Conservation (phyloP, 257 asterid species). For the Mitragyna speciosa region DNA sequence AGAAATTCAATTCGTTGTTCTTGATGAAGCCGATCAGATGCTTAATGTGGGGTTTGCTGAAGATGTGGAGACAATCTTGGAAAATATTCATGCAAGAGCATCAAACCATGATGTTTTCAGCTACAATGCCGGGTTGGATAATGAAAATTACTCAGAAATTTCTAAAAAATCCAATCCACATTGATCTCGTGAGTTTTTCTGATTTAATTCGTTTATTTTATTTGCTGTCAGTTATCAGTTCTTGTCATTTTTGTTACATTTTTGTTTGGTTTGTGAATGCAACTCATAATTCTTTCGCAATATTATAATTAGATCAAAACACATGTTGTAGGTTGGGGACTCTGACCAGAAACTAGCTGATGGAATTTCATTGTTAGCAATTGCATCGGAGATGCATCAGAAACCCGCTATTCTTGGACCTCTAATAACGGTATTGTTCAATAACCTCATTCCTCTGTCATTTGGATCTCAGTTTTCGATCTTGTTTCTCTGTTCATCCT, state of each 20-base stretch:
- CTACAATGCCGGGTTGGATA: slow-evolving; percentile 97
- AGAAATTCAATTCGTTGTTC: slow-evolving; percentile 76
- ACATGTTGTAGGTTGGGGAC: slow-evolving; percentile 79
- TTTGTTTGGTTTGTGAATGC: neutral
- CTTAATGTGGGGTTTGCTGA: slow-evolving; percentile 98
- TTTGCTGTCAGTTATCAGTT: neutral
- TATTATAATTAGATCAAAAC: slow-evolving; percentile 2
- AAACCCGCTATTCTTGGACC: slow-evolving; percentile 77
- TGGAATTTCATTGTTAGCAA: slow-evolving; percentile 70
- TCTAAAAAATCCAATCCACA: slow-evolving; percentile 65
- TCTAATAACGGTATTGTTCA: slow-evolving; percentile 59
- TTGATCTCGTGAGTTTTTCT: slow-evolving; percentile 75
- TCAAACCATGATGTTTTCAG: slow-evolving; percentile 98
- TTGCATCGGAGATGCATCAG: slow-evolving; percentile 60
- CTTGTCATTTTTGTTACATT: neutral
- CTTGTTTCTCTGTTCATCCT: neutral
- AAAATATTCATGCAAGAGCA: slow-evolving; percentile 70
- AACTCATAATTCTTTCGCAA: neutral
- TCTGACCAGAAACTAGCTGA: slow-evolving; percentile 88
- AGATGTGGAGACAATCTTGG: slow-evolving; percentile 82
- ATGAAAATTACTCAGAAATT: slow-evolving; percentile 76
- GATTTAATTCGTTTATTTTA: neutral
- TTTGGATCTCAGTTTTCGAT: neutral
- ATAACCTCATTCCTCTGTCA: neutral
- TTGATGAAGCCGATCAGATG: slow-evolving; percentile 99